Base-by-base conservation (phyloP, 306 rosid genomes). In the Vicia sativa region DNA sequence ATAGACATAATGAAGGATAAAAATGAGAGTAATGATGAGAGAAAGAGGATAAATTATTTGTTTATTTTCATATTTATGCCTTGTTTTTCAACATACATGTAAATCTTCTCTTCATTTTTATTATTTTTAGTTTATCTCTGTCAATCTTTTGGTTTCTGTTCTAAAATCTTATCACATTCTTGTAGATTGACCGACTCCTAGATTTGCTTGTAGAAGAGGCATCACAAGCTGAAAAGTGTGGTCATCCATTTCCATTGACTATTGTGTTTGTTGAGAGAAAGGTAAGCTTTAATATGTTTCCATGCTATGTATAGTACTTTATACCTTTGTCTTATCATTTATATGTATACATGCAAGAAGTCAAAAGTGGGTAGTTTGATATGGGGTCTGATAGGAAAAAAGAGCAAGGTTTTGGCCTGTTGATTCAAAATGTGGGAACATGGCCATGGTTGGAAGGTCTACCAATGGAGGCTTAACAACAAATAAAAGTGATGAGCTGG, bases 221-320 rank as follows among this genome's bases (percentile, higher is more conserved):
- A 64, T 80, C 89, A 54, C 88, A 81, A 71, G 85, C 87, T 67
- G 95, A 85, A 85, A 82, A 74, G 61, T 42, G 80, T 54, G 89
- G 91, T 41, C 91, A 83, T 73, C 87, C 90, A 5, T 62, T 90
- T 75, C 96, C 87, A 14, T 74, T 90, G 67, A 90, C 95, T 41
- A 90, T 90, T 57, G 96, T 90, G 11, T 90, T 90, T 68, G 96
- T 90, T 77, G 96, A 90, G 67, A 87, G 96, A 77, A 90, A 90
- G 95, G 96, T 90, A 80, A 52, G 21, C 14, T 13, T 6, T 49
- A 43, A 57, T 62, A 50, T 39, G 26, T 56, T 41, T 44, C n/a
- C 29, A 46, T 64, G 61, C 64, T 38, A 18, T 44, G 65, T 35
- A 23, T 70, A 23, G 61, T 64, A 26, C 70, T 44, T 55, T 67